Evolutionary conservation across 331 rosid species (phyloP).

Genomic region (Spiraea crenata): DNA sequence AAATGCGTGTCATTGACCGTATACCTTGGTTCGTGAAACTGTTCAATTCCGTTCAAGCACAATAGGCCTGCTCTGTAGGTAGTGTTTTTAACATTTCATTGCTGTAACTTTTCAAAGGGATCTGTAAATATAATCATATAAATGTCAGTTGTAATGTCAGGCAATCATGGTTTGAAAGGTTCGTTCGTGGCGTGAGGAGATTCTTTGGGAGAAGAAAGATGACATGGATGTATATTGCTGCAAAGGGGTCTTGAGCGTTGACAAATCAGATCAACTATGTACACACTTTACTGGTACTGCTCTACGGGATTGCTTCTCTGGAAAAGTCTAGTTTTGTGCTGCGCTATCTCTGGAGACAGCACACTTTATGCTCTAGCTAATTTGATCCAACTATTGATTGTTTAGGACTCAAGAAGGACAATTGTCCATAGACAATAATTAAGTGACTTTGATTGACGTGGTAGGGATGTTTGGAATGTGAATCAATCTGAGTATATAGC

Average conservation of each 20-base stretch:
- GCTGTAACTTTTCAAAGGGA: neutral
- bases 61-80: neutral
- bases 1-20: neutral
- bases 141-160: conserved; percentile 4
- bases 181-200: conserved; percentile 86
- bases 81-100: neutral
- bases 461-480: neutral
- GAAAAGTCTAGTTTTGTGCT: neutral
- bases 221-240: conserved; percentile 93
- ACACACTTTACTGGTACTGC: conserved; percentile 88
- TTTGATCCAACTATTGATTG: neutral
- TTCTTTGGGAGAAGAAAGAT: conserved; percentile 93
- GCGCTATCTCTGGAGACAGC: neutral
- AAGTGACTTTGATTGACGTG: neutral
- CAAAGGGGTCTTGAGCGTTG: conserved; percentile 68
- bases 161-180: conserved; percentile 35
- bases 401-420: neutral
- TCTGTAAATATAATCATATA: conserved; percentile 5
- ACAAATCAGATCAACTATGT: conserved; percentile 66
- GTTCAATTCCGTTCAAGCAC: neutral
- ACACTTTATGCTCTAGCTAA: neutral
- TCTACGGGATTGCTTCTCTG: neutral
- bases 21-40: neutral
- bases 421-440: neutral
- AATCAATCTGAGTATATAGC: no score